Evolutionary conservation across 352 stramenopile genomes (phyloP), one percentile per base, ranked within the genome.

Genomic region (Pythium rishiriense): DNA sequence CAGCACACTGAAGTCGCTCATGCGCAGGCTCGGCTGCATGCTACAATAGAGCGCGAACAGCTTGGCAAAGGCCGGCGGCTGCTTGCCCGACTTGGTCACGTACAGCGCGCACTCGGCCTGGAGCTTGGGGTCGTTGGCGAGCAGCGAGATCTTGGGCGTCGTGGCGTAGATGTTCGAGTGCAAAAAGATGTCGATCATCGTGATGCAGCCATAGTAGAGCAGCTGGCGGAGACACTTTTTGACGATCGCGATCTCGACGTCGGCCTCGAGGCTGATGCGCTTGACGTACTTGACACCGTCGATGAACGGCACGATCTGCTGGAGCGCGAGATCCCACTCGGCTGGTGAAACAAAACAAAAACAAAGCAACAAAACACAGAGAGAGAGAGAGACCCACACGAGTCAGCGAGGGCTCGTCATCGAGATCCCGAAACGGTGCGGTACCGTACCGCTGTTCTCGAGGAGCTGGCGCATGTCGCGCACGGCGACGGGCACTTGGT

Each of bases 201-300:
- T 83, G 56, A 97, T 87, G 63, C 87, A 97, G 56, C 83, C 83
- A 54, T 94, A 97, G 76, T 96, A 96, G 22, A 97, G 66, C 61
- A 96, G 71, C 69, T 94, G 87, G 0, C 80, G 85, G 29, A 97
- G 62, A 62, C 86, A 96, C 39, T 91, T 91, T 69, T 96, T 97
- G 19, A 97, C 86, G 55, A 94, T 91, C 28, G 81, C 75, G 46
- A 96, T 83, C 59, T 96, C 87, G 17, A 97, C 87, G 53, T 96
- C 86, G 39, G 90, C 85, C 42, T 96, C 87, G 39, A 97, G 53
- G 58, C 82, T 90, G 56, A 97, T 97, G 48, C 88, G 86, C 67
- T 96, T 96, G 42, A 95, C 75, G 74, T 95, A 96, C 50, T 90
- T 89, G 61, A 97, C 84, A 42, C 90, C 90, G 66, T 97, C 88